Conservation (phyloP, 129 eudicot genomes). For the Tagetes patula region DNA sequence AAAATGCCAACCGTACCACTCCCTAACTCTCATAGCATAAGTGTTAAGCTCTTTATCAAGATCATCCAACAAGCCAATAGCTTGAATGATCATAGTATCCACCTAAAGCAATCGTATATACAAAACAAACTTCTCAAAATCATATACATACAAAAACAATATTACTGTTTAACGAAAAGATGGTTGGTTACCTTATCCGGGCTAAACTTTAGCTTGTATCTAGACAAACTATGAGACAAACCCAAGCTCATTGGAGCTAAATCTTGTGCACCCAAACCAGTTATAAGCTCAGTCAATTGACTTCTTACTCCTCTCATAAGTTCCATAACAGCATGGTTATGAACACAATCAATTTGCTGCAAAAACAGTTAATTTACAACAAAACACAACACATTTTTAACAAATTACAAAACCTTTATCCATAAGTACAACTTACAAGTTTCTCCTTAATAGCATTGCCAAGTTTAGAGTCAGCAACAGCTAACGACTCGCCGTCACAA, state of each 20-base stretch:
- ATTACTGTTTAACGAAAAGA: background rate
- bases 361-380: background rate
- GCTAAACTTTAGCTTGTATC: constrained; percentile 75
- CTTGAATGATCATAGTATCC: constrained; percentile 78
- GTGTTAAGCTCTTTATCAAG: constrained; percentile 91
- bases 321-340: constrained; percentile 81
- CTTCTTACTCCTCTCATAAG: constrained; percentile 74
- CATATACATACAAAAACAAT: background rate
- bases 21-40: constrained; percentile 80
- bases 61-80: constrained; percentile 87
- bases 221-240: constrained; percentile 66
- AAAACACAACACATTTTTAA: background rate
- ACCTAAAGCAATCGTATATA: constrained; percentile 40
- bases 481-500: constrained; percentile 77
- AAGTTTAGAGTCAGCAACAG: constrained; percentile 65
- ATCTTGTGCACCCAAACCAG: constrained; percentile 67
- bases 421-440: constrained; percentile 42
- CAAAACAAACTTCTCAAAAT: background rate
- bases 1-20: constrained; percentile 91
- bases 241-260: constrained; percentile 81
- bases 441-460: constrained; percentile 75
- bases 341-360: constrained; percentile 86
- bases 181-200: constrained; percentile 57
- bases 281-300: constrained; percentile 64
- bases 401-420: background rate